These are phyloP conservation scores for Cryptosporidium bovis DNA, from an alignment of 169 alveolate genomes.

Conservation along the genomic window DNA sequence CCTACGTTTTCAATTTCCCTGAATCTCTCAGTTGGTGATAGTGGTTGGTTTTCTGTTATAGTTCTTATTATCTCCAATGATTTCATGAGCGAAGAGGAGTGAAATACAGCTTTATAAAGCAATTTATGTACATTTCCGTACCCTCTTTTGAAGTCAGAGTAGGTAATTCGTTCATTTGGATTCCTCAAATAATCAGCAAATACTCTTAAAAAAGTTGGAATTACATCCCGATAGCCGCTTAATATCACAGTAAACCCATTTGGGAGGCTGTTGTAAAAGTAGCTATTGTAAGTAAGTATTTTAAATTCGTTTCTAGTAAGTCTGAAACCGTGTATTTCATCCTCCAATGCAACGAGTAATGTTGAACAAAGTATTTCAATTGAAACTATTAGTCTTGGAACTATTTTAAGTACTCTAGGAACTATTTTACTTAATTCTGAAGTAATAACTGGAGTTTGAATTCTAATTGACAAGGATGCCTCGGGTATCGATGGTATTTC, in stretches of 20 bases:
- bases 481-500: slow-evolving; percentile 15
- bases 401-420: slow-evolving; percentile 19
- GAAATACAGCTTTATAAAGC: slow-evolving; percentile 3
- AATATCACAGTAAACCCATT: slow-evolving; percentile 34
- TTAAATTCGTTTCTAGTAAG: slow-evolving; percentile 34
- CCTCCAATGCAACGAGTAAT: slow-evolving; percentile 20
- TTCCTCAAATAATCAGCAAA: slow-evolving; percentile 34
- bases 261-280: slow-evolving; percentile 31
- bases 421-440: background rate
- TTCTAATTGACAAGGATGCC: slow-evolving; percentile 11
- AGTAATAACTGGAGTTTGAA: slow-evolving; percentile 31
- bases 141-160: background rate
- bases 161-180: background rate
- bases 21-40: slow-evolving; percentile 27
- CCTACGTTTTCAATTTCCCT: slow-evolving; percentile 25
- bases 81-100: slow-evolving; percentile 8
- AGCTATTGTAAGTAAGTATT: slow-evolving; percentile 11
- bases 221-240: slow-evolving; percentile 31
- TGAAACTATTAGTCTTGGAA: slow-evolving; percentile 26
- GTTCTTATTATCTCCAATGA: slow-evolving; percentile 18
- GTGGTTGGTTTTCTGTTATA: slow-evolving; percentile 32
- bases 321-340: slow-evolving; percentile 24
- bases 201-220: slow-evolving; percentile 7
- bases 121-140: background rate
- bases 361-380: slow-evolving; percentile 31